Evolutionary conservation across 345 rosid species (phyloP).

Genomic region (Gynandropsis gynandra): DNA sequence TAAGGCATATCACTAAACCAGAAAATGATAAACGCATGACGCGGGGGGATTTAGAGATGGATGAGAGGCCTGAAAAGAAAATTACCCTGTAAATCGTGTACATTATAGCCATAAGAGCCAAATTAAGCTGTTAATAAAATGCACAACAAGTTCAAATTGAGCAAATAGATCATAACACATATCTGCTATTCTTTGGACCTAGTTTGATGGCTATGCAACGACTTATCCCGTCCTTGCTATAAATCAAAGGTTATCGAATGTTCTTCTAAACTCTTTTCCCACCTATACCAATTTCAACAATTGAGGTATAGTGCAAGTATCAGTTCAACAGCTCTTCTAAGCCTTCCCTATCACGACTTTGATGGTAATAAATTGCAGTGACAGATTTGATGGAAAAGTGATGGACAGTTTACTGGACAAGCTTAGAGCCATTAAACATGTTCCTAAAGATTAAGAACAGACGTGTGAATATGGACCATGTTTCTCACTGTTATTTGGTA

Average conservation of each 20-base stretch:
- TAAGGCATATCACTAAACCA: neutral
- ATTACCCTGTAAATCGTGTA: neutral
- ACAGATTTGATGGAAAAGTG: neutral
- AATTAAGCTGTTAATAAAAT: conserved; percentile 2
- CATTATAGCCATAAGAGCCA: conserved; percentile 1
- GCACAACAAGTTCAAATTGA: neutral
- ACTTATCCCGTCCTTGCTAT: neutral
- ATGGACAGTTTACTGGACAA: conserved; percentile 2
- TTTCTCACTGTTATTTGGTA: neutral
- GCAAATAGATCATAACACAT: neutral
- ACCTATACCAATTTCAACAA: too few species aligned
- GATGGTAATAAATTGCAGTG: neutral
- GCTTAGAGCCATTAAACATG: neutral
- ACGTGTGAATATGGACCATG: neutral
- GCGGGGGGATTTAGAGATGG: neutral
- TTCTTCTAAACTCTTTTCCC: too few species aligned
- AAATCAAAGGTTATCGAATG: neutral
- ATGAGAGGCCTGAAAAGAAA: neutral
- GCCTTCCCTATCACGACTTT: conserved; percentile 7
- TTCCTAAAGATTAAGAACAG: neutral
- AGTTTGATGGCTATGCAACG: too few species aligned
- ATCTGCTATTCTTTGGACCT: neutral
- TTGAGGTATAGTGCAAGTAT: too few species aligned
- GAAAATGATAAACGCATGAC: neutral
- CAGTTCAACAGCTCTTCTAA: conserved; percentile 4